A percentile compares a stretch with the other conserved stretches of the same genome.
Conservation (phyloP, 2,329 filamentous ascomycete genomes). For the Pseudogymnoascus sp. region DNA sequence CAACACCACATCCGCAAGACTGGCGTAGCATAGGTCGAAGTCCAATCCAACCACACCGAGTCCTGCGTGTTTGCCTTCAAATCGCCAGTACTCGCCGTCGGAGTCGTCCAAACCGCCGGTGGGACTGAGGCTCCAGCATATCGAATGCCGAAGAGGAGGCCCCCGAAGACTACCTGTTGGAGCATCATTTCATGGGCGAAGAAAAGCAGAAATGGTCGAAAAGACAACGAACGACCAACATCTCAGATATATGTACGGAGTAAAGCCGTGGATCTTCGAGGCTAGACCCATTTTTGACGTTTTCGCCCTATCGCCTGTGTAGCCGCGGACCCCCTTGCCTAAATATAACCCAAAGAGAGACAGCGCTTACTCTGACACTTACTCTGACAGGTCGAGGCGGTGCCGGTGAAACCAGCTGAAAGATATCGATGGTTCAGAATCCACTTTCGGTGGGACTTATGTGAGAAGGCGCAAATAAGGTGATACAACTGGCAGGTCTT, state of each 20-base stretch:
- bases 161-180: not conserved
- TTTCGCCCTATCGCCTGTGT: not conserved
- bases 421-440: not conserved
- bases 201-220: not conserved
- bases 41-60: constrained; percentile 14
- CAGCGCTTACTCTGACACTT: not conserved
- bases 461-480: not conserved
- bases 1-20: constrained; percentile 15
- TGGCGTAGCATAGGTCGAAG: constrained; percentile 9
- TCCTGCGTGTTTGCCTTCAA: constrained; percentile 13
- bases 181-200: not conserved
- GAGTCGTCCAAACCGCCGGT: constrained; percentile 12
- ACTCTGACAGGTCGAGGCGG: not conserved
- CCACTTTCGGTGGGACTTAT: not conserved
- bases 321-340: not conserved
- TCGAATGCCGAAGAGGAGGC: not conserved
- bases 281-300: not conserved
- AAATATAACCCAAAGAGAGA: not conserved
- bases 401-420: not conserved
- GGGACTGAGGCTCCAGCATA: not conserved
- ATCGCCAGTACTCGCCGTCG: not conserved
- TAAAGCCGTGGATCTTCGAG: not conserved
- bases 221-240: not conserved
- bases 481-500: not conserved
- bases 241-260: not conserved